Conservation (phyloP, 305 asterid species). For the Lippia alba region DNA sequence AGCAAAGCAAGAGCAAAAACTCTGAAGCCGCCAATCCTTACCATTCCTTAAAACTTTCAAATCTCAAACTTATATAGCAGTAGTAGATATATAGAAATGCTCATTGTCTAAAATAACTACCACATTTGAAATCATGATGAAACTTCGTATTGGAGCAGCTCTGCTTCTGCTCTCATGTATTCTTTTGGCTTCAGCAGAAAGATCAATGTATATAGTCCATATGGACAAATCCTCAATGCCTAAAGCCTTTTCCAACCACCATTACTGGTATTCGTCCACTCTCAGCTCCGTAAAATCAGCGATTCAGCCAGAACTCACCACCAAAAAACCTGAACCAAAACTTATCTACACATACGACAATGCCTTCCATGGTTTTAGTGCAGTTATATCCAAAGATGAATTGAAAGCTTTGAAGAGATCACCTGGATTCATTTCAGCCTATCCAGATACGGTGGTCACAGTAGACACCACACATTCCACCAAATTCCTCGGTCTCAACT, state of each 20-base stretch:
- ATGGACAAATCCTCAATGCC: constrained; percentile 33
- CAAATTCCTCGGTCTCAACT: constrained; percentile 38
- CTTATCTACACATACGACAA: constrained; percentile 32
- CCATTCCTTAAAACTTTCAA: too few species aligned
- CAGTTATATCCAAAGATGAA: constrained; percentile 26
- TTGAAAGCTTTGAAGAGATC: constrained; percentile 27
- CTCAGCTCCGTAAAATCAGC: not conserved
- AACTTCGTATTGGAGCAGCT: not conserved
- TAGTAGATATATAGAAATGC: too few species aligned
- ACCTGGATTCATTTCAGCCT: constrained; percentile 1
- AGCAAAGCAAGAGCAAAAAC: too few species aligned
- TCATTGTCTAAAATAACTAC: too few species aligned
- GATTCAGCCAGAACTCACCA: not conserved
- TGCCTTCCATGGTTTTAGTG: constrained; percentile 45
- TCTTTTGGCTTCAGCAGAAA: not conserved
- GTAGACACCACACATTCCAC: constrained; percentile 37
- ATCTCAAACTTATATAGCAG: too few species aligned
- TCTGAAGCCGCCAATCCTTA: too few species aligned
- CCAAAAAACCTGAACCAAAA: not conserved
- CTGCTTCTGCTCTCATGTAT: not conserved
- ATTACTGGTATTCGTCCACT: constrained; percentile 28
- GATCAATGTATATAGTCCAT: not conserved
- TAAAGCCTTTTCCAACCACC: constrained; percentile 26
- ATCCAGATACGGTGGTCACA: constrained; percentile 13
- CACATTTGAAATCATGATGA: too few species aligned